These are phyloP conservation scores for Narthecium ossifragum DNA, from an alignment of 106 monocot species.

Conservation along the genomic window DNA sequence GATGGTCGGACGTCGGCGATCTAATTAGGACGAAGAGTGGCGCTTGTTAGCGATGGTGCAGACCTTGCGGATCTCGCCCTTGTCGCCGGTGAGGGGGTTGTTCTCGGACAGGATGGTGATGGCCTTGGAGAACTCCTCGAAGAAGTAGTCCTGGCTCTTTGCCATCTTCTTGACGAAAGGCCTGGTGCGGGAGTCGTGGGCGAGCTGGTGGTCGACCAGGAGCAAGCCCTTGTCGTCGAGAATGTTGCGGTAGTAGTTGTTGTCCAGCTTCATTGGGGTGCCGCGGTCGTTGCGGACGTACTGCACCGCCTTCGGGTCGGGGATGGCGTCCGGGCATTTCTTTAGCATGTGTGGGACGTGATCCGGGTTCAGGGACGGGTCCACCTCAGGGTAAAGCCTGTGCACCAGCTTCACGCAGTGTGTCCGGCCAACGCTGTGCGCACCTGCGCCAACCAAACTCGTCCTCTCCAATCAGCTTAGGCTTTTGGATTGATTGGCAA, in stretches of 20 bases:
- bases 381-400: conserved; percentile 68
- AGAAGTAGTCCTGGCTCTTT: conserved; percentile 72
- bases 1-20: no score
- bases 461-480: no score
- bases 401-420: conserved; percentile 85
- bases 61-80: conserved; percentile 61
- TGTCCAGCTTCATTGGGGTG: conserved; percentile 78
- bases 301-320: conserved; percentile 78
- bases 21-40: no score
- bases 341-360: conserved; percentile 75
- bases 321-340: conserved; percentile 76
- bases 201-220: conserved; percentile 65
- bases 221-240: conserved; percentile 72
- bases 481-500: not conserved
- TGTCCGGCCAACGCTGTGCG: conserved; percentile 75
- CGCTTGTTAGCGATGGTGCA: conserved; percentile 64
- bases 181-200: conserved; percentile 37
- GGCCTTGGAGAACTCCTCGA: conserved; percentile 52
- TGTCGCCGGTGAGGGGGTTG: conserved; percentile 60
- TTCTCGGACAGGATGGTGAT: conserved; percentile 63
- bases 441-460: conserved; percentile 19
- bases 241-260: conserved; percentile 86
- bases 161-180: conserved; percentile 76
- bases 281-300: conserved; percentile 76
- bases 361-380: conserved; percentile 56